Percentiles rank a stretch among this genome's conserved stretches.
Conservation (phyloP, 2,329 filamentous ascomycete genomes). For the Exserohilum turcica region DNA sequence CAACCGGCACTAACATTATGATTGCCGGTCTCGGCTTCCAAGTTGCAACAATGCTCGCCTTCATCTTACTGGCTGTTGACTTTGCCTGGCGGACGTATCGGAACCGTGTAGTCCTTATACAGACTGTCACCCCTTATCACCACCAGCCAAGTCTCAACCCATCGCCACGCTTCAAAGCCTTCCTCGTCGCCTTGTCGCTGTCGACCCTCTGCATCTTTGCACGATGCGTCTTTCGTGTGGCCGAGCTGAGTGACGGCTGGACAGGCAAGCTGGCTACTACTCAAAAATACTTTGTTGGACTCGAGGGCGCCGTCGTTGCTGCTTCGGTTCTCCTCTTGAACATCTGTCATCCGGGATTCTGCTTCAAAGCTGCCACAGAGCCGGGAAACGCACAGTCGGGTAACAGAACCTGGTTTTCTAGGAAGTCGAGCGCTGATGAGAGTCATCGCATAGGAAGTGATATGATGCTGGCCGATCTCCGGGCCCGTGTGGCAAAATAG, state of each 20-base stretch:
- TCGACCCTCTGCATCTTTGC: slow-evolving; percentile 68
- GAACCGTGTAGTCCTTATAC: slow-evolving; percentile 21
- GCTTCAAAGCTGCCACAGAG: slow-evolving; percentile 41
- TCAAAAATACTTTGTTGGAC: slow-evolving; percentile 47
- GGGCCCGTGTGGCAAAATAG: slow-evolving; percentile 1
- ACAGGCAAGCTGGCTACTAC: slow-evolving; percentile 60
- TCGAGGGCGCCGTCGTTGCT: slow-evolving; percentile 45
- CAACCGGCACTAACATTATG: slow-evolving; percentile 52
- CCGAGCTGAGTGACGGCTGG: slow-evolving; percentile 70
- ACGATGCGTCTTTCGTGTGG: slow-evolving; percentile 68
- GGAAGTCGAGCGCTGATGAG: neutral
- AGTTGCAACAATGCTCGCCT: slow-evolving; percentile 51
- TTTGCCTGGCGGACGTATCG: slow-evolving; percentile 42
- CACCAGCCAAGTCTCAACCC: slow-evolving; percentile 31
- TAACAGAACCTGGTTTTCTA: neutral
- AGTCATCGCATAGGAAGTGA: slow-evolving; percentile 8
- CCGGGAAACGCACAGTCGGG: slow-evolving; percentile 14
- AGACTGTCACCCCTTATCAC: slow-evolving; percentile 31
- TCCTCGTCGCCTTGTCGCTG: slow-evolving; percentile 60
- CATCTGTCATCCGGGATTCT: slow-evolving; percentile 45
- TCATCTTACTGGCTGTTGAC: slow-evolving; percentile 50
- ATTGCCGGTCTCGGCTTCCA: slow-evolving; percentile 54
- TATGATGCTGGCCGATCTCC: slow-evolving; percentile 6
- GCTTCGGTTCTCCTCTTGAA: slow-evolving; percentile 44
- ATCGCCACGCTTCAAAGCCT: slow-evolving; percentile 57